These are phyloP conservation scores for Rhododendron simsii DNA, from an alignment of 148 eudicot genomes.

Conservation along the genomic window DNA sequence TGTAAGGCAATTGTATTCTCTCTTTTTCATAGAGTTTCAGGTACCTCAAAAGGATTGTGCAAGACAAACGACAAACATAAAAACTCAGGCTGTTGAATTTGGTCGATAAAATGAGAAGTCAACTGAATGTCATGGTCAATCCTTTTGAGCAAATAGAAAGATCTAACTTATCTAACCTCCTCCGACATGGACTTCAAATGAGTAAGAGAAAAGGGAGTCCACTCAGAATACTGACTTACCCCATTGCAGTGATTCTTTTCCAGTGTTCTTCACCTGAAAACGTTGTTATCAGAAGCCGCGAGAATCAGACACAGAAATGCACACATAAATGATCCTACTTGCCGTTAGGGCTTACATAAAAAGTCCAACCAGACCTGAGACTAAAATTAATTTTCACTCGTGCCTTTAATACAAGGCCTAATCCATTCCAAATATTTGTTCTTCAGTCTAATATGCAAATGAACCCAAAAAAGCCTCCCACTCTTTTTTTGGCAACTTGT, in stretches of 20 bases:
- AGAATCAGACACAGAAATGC: not conserved
- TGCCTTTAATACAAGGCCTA: not conserved
- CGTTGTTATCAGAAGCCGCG: not conserved
- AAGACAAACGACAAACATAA: too few relatives aligned
- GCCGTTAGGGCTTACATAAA: not conserved
- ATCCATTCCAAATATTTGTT: not conserved
- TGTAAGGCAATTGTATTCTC: not conserved
- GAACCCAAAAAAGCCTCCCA: not conserved
- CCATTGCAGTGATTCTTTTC: conserved; percentile 93
- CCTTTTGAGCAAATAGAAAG: not conserved
- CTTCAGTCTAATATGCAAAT: not conserved
- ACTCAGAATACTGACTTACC: conserved; percentile 36
- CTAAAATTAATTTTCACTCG: not conserved
- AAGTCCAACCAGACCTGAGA: not conserved
- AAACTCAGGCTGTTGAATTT: not conserved
- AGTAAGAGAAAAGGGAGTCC: not conserved
- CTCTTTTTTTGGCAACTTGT: not conserved
- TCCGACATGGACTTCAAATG: not conserved
- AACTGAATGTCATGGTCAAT: not conserved
- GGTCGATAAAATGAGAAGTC: not conserved
- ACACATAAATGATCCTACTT: not conserved
- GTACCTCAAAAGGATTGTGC: not conserved
- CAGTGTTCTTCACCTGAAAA: conserved; percentile 73
- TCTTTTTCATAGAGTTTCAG: not conserved
- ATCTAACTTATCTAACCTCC: not conserved